Base-by-base conservation (phyloP, 352 stramenopile species). In the Pythium pectinolyticum region DNA sequence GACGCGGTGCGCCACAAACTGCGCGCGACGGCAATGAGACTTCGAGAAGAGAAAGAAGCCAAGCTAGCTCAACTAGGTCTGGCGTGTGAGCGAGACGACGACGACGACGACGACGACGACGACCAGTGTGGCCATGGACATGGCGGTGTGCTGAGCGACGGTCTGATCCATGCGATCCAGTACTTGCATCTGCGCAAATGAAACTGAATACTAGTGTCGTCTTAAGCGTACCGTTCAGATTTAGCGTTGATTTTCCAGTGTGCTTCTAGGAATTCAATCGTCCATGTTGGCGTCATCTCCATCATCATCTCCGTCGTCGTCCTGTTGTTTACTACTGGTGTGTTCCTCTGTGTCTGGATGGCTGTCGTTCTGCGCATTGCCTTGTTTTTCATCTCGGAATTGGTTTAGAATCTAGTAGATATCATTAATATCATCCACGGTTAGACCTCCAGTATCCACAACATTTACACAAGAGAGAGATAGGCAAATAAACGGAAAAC, bases 361-460 rank as follows among this genome's bases (percentile, higher is more conserved):
- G n/a, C 32, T 28, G 2, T n/a, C 61, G 30, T 24, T n/a, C 9
- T 30, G n/a, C 10, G 7, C 22, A 12, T 14, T 62, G 34, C 2
- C 41, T 20, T 32, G 51, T 28, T 70, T 70, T 15, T 56, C 49
- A 43, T 70, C 63, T 39, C 57, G 49, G 43, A 70, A 70, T 43
- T 65, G 55, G 20, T 49, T 56, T 20, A 70, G 37, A 45, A 70
- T 61, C 63, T 70, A 46, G n/a, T n/a, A n/a, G n/a, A n/a, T n/a
- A n/a, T n/a, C n/a, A n/a, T n/a, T n/a, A n/a, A n/a, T n/a, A n/a
- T n/a, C n/a, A n/a, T n/a, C n/a, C n/a, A n/a, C n/a, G n/a, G n/a
- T n/a, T n/a, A n/a, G n/a, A n/a, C n/a, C n/a, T n/a, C n/a, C n/a
- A n/a, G n/a, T n/a, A n/a, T n/a, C n/a, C n/a, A n/a, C n/a, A n/a